phyloP scores from a whole-genome alignment of 345 rosid genomes.

The Physaria fendleri region DNA sequence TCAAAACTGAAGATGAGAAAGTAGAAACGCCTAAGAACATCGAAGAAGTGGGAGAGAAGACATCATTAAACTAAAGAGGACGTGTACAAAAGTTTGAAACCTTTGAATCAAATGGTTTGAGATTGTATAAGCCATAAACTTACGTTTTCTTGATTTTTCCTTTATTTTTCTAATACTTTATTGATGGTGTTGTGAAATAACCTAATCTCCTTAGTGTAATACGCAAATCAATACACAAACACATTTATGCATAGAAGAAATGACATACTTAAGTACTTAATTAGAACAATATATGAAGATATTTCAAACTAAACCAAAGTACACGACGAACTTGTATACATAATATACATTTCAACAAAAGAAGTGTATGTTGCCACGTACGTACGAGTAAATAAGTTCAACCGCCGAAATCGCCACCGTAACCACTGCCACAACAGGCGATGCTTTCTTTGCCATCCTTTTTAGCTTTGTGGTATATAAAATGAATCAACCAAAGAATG shows the following conservation, averaged over 20 bases:
- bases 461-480: conserved; percentile 28
- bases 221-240: too few species aligned
- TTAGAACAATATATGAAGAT: neutral
- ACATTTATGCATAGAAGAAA: too few species aligned
- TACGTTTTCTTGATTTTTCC: neutral
- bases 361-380: neutral
- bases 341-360: neutral
- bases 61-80: conserved; percentile 3
- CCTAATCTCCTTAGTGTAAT: too few species aligned
- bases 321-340: neutral
- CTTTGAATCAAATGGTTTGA: neutral
- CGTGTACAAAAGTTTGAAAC: too few species aligned
- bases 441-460: conserved; percentile 32
- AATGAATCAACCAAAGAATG: conserved; percentile 21
- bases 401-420: conserved; percentile 28
- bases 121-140: neutral
- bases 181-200: too few species aligned
- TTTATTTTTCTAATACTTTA: neutral
- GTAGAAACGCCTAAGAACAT: conserved; percentile 3
- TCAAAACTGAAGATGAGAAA: conserved; percentile 14
- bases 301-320: neutral
- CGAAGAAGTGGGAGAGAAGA: conserved; percentile 7
- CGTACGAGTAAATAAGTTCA: neutral
- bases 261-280: neutral
- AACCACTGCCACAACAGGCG: conserved; percentile 23